A percentile compares a stretch with the other conserved stretches of the same genome.
phyloP scores from a whole-genome alignment of 2,329 filamentous ascomycete genomes.

The Gnomoniopsis smithogilvyi region DNA sequence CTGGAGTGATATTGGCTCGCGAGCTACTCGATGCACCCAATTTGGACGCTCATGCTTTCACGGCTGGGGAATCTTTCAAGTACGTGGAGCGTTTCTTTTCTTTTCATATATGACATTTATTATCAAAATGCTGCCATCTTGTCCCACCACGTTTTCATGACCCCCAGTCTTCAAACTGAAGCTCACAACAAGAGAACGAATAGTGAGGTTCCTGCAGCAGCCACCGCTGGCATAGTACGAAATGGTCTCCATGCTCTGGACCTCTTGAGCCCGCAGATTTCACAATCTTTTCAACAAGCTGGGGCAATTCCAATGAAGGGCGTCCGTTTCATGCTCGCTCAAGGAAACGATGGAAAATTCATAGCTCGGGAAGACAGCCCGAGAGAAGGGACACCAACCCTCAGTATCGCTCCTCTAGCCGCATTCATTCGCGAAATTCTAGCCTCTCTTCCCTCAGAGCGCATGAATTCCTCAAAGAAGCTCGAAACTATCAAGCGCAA shows the following conservation, averaged over 20 bases:
- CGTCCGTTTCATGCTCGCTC: background rate
- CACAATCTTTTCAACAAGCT: conserved; percentile 9
- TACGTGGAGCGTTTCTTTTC: background rate
- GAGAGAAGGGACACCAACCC: conserved; percentile 15
- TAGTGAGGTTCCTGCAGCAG: background rate
- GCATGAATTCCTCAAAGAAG: conserved; percentile 23
- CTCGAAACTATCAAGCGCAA: conserved; percentile 14
- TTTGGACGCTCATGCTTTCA: conserved; percentile 2
- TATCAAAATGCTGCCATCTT: too few species aligned
- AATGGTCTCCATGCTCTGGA: background rate
- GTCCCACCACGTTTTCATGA: background rate
- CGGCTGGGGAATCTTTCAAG: background rate
- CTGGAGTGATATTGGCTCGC: conserved; percentile 17
- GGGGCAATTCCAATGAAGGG: background rate
- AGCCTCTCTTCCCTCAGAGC: conserved; percentile 15
- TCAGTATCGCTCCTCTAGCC: conserved; percentile 20
- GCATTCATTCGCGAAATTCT: conserved; percentile 20
- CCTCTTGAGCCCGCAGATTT: background rate
- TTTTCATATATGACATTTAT: too few species aligned
- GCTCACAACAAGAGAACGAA: background rate
- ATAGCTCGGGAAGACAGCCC: background rate
- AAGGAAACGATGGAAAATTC: background rate
- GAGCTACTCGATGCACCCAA: background rate
- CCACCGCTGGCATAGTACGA: background rate
- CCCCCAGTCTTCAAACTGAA: too few species aligned